phyloP scores from a whole-genome alignment of 441 rosid species.

The Bocquillonia castaneifolia region DNA sequence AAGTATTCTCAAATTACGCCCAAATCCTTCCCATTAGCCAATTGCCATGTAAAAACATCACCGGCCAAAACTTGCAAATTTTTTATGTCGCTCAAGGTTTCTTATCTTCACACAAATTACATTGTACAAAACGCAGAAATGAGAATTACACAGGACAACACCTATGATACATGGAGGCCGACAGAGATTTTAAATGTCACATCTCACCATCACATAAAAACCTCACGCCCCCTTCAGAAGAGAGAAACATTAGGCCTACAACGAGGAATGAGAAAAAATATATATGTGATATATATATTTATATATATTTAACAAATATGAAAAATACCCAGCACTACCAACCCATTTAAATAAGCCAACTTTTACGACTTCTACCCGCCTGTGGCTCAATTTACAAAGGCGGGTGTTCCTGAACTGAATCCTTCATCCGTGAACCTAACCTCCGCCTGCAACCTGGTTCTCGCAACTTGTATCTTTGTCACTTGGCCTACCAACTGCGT shows the following conservation, averaged over 20 bases:
- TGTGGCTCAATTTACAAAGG: conserved; percentile 48
- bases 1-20: neutral
- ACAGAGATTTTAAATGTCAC: conserved; percentile 21
- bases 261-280: conserved; percentile 21
- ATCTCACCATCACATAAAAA: conserved; percentile 35
- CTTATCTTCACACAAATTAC: conserved; percentile 41
- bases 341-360: conserved; percentile 27
- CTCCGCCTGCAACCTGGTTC: conserved; percentile 30
- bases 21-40: too few species aligned
- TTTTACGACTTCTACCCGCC: conserved; percentile 31
- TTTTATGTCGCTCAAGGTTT: conserved; percentile 25
- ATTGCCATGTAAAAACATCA: neutral
- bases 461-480: conserved; percentile 26
- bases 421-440: conserved; percentile 22
- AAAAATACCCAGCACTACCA: conserved; percentile 40
- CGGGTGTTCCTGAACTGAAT: conserved; percentile 24
- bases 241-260: conserved; percentile 26
- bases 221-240: conserved; percentile 21
- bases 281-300: too few species aligned
- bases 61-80: conserved; percentile 23
- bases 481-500: conserved; percentile 28
- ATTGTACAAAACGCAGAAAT: conserved; percentile 31
- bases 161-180: conserved; percentile 47
- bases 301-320: conserved; percentile 29
- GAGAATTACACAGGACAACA: conserved; percentile 39